Percentiles rank a stretch among this genome's conserved stretches.
phyloP scores from a whole-genome alignment of 2,329 filamentous ascomycete genomes.

The Dactylellina leptospora region DNA sequence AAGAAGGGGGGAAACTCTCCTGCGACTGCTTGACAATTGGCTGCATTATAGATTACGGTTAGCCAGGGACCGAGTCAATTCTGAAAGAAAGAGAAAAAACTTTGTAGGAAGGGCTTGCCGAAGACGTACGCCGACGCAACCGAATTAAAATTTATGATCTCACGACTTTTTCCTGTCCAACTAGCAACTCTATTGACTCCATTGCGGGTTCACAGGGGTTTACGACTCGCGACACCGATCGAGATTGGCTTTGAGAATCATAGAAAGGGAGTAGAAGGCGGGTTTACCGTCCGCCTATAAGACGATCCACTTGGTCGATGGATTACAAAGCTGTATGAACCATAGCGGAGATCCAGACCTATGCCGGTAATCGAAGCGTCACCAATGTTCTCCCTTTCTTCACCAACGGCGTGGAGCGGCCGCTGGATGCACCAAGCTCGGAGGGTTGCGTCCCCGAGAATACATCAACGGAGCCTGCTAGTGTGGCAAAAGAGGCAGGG shows the following conservation, averaged over 20 bases:
- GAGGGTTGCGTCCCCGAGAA: too few species aligned
- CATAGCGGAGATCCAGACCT: not conserved
- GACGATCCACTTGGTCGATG: not conserved
- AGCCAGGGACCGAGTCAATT: not conserved
- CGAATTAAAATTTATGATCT: conserved; percentile 27
- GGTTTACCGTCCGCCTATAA: too few species aligned
- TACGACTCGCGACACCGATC: conserved; percentile 6
- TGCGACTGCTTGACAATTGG: not conserved
- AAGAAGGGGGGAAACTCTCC: not conserved
- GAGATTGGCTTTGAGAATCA: conserved; percentile 4
- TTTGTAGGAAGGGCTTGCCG: conserved; percentile 13
- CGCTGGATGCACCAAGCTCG: too few species aligned
- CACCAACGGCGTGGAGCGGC: not conserved
- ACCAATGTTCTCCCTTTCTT: too few species aligned
- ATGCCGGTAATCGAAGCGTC: not conserved
- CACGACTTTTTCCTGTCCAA: conserved; percentile 3
- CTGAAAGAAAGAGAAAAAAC: not conserved
- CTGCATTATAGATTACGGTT: not conserved
- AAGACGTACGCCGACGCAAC: conserved; percentile 11
- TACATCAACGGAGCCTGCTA: too few species aligned
- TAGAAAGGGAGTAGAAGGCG: not conserved
- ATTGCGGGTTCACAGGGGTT: conserved; percentile 4
- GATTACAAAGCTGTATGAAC: not conserved
- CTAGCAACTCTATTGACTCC: too few species aligned
- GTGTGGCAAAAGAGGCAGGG: not conserved